These are phyloP conservation scores for Exophiala sp. DNA, from an alignment of 2,329 filamentous ascomycete species.

Conservation along the genomic window DNA sequence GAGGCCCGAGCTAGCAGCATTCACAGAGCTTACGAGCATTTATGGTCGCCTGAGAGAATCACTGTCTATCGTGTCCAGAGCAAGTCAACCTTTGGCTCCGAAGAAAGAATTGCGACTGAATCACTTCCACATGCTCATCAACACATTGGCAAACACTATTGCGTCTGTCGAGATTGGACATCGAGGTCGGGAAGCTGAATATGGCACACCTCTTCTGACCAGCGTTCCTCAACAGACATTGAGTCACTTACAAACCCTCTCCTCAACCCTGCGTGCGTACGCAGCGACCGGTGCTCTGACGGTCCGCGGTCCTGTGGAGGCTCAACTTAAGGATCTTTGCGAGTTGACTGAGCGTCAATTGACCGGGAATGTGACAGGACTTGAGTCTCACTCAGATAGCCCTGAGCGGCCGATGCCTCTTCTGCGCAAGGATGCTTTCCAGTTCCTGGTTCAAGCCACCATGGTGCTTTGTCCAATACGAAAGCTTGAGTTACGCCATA, in stretches of 20 bases:
- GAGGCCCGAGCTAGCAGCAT: slow-evolving; percentile 17
- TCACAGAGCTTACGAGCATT: slow-evolving; percentile 29
- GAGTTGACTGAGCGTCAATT: slow-evolving; percentile 15
- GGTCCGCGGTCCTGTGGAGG: slow-evolving; percentile 64
- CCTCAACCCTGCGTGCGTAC: slow-evolving; percentile 85
- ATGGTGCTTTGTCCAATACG: slow-evolving; percentile 23
- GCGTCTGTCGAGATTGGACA: slow-evolving; percentile 88
- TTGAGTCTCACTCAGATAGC: background rate
- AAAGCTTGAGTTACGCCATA: slow-evolving; percentile 51
- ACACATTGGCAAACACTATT: slow-evolving; percentile 58
- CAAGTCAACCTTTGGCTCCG: slow-evolving; percentile 2
- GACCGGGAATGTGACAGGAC: slow-evolving; percentile 42
- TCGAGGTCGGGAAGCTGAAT: slow-evolving; percentile 72
- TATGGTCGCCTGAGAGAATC: slow-evolving; percentile 29
- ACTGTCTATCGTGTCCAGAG: slow-evolving; percentile 11
- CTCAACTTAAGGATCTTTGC: slow-evolving; percentile 65
- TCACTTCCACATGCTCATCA: slow-evolving; percentile 18
- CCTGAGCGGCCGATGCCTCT: slow-evolving; percentile 47
- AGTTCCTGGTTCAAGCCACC: slow-evolving; percentile 21
- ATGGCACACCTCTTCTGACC: slow-evolving; percentile 72
- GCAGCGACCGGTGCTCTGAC: slow-evolving; percentile 68
- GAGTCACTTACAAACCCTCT: slow-evolving; percentile 81
- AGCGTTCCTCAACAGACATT: slow-evolving; percentile 79
- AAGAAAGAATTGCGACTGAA: slow-evolving; percentile 9
- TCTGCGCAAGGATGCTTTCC: slow-evolving; percentile 58